Evolutionary conservation across 2,329 filamentous ascomycete genomes (phyloP), one percentile per base, ranked within the genome.

Genomic region (Botryosphaeria dothidea): DNA sequence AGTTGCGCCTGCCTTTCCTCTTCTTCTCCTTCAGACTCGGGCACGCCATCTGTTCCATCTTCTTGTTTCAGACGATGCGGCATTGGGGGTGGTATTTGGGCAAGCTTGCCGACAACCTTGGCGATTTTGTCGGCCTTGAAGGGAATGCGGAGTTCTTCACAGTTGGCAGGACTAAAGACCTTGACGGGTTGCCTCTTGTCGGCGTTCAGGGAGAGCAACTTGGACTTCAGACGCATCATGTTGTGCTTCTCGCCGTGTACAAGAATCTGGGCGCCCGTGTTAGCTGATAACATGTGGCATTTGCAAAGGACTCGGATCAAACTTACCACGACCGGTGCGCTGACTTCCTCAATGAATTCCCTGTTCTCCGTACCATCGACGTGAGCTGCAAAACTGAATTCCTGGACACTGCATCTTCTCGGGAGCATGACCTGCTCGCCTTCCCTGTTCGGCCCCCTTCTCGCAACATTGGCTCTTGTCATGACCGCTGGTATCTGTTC

Each of bases 191-290:
- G 82, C 1, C 87, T 83, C 74, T 94, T 94, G 68, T 89, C 88
- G 29, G 90, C 89, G 73, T 97, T 97, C 41, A 97, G 85, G n/a
- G 92, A 94, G 3, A 98, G 86, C 1, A 99, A 85, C 74, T 97
- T 96, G 3, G 93, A 97, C 77, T 97, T 97, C 29, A 99, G 83
- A 62, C 95, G 89, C 85, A 95, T 97, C 93, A 98, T 98, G 75
- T 98, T 97, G 75, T 97, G 92, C 72, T 95, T 93, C 75, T 99
- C 95, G 64, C 95, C 95, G 71, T 99, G 95, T 2, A 99, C 95
- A 34, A 99, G 86, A 66, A 99, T 97, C 91, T 94, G 25, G 11
- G 15, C 3, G 31, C 45, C 3, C 17, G 4, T 19, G n/a, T 57
- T 19, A 25, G 45, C 15, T 5, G 29, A 63, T 68, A 43, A 34